Conservation (phyloP, 164 flowering plant genomes). For the Magnolia officinalis region DNA sequence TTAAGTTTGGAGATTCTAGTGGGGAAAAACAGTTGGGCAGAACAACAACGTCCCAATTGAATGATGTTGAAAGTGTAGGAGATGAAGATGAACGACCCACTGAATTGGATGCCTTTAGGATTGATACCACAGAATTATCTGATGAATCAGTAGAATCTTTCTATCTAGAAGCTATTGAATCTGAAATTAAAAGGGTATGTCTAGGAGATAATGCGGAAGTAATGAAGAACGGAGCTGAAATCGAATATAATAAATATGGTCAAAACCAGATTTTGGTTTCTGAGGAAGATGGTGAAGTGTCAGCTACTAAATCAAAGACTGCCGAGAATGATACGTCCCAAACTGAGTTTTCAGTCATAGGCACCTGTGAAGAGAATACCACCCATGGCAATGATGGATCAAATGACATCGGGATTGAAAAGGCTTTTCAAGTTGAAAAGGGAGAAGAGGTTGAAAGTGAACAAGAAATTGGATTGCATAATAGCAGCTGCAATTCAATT, state of each 20-base stretch:
- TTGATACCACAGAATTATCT: conserved; percentile 9
- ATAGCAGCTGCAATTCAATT: conserved; percentile 10
- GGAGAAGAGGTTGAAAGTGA: background rate
- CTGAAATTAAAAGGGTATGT: conserved; percentile 20
- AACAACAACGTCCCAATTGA: background rate
- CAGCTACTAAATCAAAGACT: conserved; percentile 11
- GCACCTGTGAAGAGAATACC: conserved; percentile 5
- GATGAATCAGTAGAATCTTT: conserved; percentile 12
- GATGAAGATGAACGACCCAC: conserved; percentile 4
- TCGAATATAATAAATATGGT: conserved; percentile 4
- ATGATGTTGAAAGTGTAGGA: conserved; percentile 1
- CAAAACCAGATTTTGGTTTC: conserved; percentile 3
- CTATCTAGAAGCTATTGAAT: conserved; percentile 18
- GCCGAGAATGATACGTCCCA: conserved; percentile 3
- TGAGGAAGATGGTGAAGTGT: conserved; percentile 6
- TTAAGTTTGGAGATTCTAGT: too few relatives aligned
- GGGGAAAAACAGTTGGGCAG: background rate
- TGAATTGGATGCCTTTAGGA: conserved; percentile 3
- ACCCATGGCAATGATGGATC: background rate
- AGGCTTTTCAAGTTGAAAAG: conserved; percentile 10
- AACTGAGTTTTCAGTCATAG: conserved; percentile 4
- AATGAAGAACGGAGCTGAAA: conserved; percentile 18
- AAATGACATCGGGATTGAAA: conserved; percentile 3
- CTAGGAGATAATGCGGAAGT: conserved; percentile 16
- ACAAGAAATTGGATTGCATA: background rate